Evolutionary conservation across 129 eudicot species (phyloP).

Genomic region (Escallonia herrerae): DNA sequence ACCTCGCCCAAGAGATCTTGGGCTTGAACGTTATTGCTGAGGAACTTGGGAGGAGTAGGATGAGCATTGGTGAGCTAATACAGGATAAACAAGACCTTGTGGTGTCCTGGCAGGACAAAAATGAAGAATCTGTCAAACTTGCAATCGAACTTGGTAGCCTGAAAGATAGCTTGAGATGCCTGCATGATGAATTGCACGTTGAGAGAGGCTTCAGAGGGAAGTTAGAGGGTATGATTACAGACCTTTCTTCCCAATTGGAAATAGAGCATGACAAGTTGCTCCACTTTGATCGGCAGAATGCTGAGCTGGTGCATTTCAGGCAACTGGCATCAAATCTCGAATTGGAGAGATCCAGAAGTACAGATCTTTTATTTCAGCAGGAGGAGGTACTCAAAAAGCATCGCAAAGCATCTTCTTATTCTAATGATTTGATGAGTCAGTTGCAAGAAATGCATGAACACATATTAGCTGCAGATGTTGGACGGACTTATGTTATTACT

Average conservation of each 20-base stretch:
- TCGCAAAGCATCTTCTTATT: constrained; percentile 17
- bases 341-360: constrained; percentile 32
- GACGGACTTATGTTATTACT: constrained; percentile 20
- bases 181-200: constrained; percentile 12
- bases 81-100: constrained; percentile 44
- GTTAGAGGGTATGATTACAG: constrained; percentile 27
- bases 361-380: constrained; percentile 23
- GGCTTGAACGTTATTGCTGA: constrained; percentile 38
- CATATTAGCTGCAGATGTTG: constrained; percentile 47
- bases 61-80: constrained; percentile 37
- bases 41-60: constrained; percentile 44
- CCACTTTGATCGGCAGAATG: constrained; percentile 26
- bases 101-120: constrained; percentile 8
- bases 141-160: constrained; percentile 6
- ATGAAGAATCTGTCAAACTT: constrained; percentile 20
- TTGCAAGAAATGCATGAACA: constrained; percentile 36
- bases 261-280: constrained; percentile 14
- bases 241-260: constrained; percentile 37
- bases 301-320: constrained; percentile 37
- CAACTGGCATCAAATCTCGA: constrained; percentile 36
- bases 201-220: constrained; percentile 11
- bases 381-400: constrained; percentile 32
- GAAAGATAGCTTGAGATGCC: constrained; percentile 4
- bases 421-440: constrained; percentile 18
- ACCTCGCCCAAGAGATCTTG: constrained; percentile 38